A percentile compares a stretch with the other conserved stretches of the same genome.
Evolutionary conservation across 192 early-diverging fungal genomes (phyloP).

Genomic region (Linnemannia schmuckeri): DNA sequence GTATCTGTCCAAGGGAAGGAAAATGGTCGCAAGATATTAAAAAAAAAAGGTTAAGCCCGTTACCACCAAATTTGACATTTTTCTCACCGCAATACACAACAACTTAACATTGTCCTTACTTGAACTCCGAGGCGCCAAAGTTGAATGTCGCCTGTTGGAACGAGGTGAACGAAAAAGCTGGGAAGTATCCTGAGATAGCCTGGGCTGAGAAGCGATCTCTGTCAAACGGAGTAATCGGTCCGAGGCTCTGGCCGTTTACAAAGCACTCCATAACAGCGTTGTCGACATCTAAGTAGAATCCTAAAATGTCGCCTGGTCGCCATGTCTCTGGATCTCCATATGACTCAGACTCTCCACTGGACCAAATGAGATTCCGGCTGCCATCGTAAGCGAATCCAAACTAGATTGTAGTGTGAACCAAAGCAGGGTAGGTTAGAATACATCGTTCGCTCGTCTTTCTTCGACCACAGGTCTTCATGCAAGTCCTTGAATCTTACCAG

Average conservation of each 20-base stretch:
- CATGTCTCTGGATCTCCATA: conserved; percentile 66
- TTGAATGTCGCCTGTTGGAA: conserved; percentile 75
- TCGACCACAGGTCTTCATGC: not conserved
- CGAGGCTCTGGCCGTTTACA: conserved; percentile 77
- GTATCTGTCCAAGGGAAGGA: conserved; percentile 27
- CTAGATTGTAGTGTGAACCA: conserved; percentile 51
- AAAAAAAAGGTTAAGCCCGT: not conserved
- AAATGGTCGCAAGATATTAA: not conserved
- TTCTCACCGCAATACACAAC: not conserved
- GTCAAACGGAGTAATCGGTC: conserved; percentile 61
- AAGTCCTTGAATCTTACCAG: conserved; percentile 51
- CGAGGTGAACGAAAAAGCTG: conserved; percentile 80
- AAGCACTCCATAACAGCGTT: conserved; percentile 70
- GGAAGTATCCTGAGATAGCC: conserved; percentile 66
- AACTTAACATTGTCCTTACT: conserved; percentile 14
- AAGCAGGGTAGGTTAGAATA: not conserved
- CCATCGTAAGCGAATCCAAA: conserved; percentile 86
- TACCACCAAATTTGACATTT: not conserved
- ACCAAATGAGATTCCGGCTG: conserved; percentile 77
- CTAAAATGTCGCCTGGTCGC: conserved; percentile 67
- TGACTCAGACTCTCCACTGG: conserved; percentile 61
- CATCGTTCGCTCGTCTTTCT: not conserved
- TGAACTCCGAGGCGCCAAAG: conserved; percentile 73
- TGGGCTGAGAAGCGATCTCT: conserved; percentile 49
- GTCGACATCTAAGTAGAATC: conserved; percentile 74